Percentiles rank a stretch among this genome's conserved stretches.
phyloP scores from a whole-genome alignment of 441 rosid species.

The Biscutella laevigata region DNA sequence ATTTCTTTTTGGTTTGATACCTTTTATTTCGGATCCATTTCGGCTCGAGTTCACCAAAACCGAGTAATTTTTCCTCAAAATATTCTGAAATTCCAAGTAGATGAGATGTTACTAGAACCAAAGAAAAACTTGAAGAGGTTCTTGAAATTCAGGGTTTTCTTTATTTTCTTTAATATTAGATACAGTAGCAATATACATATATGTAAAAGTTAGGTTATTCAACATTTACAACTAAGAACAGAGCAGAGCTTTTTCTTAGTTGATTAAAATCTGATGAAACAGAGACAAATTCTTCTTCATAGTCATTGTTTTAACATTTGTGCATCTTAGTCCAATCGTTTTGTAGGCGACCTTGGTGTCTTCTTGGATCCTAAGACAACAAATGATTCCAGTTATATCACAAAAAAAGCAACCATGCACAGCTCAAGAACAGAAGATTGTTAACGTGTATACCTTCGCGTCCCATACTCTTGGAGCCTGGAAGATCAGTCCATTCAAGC shows the following conservation, averaged over 20 bases:
- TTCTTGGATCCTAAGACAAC: conserved; percentile 23
- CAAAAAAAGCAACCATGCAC: background rate
- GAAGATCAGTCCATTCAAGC: conserved; percentile 46
- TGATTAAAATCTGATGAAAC: conserved; percentile 16
- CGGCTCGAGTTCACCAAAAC: too few species aligned
- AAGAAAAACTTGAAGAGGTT: background rate
- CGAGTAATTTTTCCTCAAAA: too few species aligned
- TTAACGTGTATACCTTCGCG: conserved; percentile 26
- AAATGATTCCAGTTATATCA: background rate
- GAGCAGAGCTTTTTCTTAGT: conserved; percentile 2
- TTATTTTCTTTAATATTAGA: conserved; percentile 24
- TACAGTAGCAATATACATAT: conserved; percentile 17
- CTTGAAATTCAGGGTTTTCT: conserved; percentile 24
- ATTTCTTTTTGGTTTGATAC: too few species aligned
- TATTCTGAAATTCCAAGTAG: too few species aligned
- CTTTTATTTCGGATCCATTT: too few species aligned
- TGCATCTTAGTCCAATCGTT: conserved; percentile 26
- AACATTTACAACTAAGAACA: conserved; percentile 25
- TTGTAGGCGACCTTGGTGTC: conserved; percentile 29
- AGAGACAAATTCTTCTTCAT: conserved; percentile 17
- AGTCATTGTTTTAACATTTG: conserved; percentile 5
- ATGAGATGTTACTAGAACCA: background rate
- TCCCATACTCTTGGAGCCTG: conserved; percentile 39
- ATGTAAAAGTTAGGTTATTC: conserved; percentile 17
- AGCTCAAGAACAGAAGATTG: background rate